Evolutionary conservation across 371 early-diverging fungal genomes (phyloP).

Genomic region (Mortierella sp.): DNA sequence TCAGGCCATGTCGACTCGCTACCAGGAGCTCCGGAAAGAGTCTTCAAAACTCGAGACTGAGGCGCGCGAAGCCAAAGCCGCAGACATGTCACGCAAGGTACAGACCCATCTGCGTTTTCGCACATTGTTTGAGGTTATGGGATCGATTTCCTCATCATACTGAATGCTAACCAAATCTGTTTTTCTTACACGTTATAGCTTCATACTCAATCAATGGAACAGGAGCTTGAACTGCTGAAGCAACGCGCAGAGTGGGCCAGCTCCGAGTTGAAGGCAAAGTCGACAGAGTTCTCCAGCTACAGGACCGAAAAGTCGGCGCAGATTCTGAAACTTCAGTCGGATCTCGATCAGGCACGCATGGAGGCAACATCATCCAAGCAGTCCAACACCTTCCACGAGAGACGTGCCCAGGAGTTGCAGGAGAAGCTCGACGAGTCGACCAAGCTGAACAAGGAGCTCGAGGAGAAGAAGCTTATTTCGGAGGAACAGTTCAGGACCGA

Average conservation of each 20-base stretch:
- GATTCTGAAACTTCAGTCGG: constrained; percentile 45
- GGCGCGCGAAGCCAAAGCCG: constrained; percentile 45
- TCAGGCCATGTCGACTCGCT: constrained; percentile 28
- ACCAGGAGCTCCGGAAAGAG: constrained; percentile 52
- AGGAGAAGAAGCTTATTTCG: constrained; percentile 62
- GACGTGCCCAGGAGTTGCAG: constrained; percentile 61
- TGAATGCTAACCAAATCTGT: neutral
- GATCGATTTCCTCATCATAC: neutral
- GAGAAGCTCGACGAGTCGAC: constrained; percentile 62
- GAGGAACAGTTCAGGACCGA: constrained; percentile 77
- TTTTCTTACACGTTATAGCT: constrained; percentile 26
- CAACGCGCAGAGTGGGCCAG: constrained; percentile 45
- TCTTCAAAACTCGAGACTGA: constrained; percentile 41
- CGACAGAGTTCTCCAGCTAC: constrained; percentile 32
- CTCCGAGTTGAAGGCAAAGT: constrained; percentile 42
- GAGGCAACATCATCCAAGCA: constrained; percentile 32
- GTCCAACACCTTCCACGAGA: constrained; percentile 46
- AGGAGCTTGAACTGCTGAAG: constrained; percentile 48
- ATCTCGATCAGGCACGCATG: constrained; percentile 41
- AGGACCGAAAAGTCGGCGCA: constrained; percentile 41
- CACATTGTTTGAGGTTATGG: neutral
- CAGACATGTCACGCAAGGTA: constrained; percentile 53
- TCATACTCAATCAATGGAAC: constrained; percentile 48
- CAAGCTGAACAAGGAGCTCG: constrained; percentile 62
- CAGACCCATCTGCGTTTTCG: neutral